These are phyloP conservation scores for Aureobasidium namibiae DNA, from an alignment of 2,329 filamentous ascomycete species.

Conservation along the genomic window DNA sequence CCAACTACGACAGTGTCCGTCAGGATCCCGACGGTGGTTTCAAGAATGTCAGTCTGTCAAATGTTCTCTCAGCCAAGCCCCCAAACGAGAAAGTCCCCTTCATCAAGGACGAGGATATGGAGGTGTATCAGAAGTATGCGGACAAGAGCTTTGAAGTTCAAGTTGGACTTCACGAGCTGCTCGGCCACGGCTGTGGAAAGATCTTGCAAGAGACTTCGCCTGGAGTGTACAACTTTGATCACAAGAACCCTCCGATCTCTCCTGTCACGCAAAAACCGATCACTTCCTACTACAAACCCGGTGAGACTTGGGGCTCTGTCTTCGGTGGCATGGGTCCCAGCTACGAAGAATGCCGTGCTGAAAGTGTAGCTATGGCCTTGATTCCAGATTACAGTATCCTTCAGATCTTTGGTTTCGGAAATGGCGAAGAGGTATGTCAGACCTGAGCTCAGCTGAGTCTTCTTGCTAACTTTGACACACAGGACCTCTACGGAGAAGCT, in stretches of 20 bases:
- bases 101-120: constrained; percentile 69
- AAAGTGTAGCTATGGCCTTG: constrained; percentile 87
- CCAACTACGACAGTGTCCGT: constrained; percentile 67
- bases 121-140: constrained; percentile 71
- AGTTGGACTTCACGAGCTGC: constrained; percentile 85
- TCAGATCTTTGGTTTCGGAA: constrained; percentile 83
- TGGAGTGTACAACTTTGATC: constrained; percentile 82
- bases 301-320: constrained; percentile 70
- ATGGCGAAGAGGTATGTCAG: constrained; percentile 48
- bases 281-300: constrained; percentile 84
- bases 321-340: constrained; percentile 81
- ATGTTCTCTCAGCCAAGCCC: constrained; percentile 83
- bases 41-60: constrained; percentile 90
- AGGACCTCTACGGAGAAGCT: constrained; percentile 64
- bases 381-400: constrained; percentile 83
- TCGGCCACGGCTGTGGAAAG: constrained; percentile 87
- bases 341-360: constrained; percentile 91
- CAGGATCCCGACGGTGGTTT: constrained; percentile 64
- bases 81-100: constrained; percentile 90
- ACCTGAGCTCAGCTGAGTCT: too few relatives aligned
- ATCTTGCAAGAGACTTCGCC: constrained; percentile 80
- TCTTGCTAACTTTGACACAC: neutral
- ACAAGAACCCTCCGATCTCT: constrained; percentile 69
- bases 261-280: constrained; percentile 72
- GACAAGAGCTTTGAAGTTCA: constrained; percentile 90